Conservation (phyloP, 345 rosid genomes). For the Geranium brycei region DNA sequence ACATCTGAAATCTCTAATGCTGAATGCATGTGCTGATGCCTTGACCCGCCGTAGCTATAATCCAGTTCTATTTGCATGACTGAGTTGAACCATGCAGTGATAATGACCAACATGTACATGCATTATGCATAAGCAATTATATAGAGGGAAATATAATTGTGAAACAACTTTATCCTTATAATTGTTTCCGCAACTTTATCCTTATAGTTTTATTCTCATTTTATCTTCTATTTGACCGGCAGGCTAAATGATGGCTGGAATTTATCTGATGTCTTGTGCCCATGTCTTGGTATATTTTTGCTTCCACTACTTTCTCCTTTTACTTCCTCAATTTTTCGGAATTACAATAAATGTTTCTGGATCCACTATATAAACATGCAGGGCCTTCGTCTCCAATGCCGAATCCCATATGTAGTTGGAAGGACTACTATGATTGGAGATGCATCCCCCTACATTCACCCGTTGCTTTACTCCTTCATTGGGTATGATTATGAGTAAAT, state of each 20-base stretch:
- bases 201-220: neutral
- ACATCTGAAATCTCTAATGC: too few relatives aligned
- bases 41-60: too few relatives aligned
- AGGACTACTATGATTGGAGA: conserved; percentile 72
- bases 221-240: conserved; percentile 8
- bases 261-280: conserved; percentile 51
- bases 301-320: conserved; percentile 1
- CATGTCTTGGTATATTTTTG: conserved; percentile 49
- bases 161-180: neutral
- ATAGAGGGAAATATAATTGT: too few relatives aligned
- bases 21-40: too few relatives aligned
- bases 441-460: conserved; percentile 66
- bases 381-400: conserved; percentile 38
- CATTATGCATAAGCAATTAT: too few relatives aligned
- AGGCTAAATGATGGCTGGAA: conserved; percentile 44
- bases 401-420: conserved; percentile 36
- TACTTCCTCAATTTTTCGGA: neutral
- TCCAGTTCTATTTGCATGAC: too few relatives aligned
- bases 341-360: conserved; percentile 5
- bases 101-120: too few relatives aligned
- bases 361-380: conserved; percentile 17
- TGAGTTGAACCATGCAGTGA: neutral
- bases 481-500: conserved; percentile 38
- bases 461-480: conserved; percentile 76
- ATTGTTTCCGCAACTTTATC: neutral